Evolutionary conservation across 306 rosid species (phyloP), one percentile per base, ranked within the genome.

Genomic region (Quercus cerris): DNA sequence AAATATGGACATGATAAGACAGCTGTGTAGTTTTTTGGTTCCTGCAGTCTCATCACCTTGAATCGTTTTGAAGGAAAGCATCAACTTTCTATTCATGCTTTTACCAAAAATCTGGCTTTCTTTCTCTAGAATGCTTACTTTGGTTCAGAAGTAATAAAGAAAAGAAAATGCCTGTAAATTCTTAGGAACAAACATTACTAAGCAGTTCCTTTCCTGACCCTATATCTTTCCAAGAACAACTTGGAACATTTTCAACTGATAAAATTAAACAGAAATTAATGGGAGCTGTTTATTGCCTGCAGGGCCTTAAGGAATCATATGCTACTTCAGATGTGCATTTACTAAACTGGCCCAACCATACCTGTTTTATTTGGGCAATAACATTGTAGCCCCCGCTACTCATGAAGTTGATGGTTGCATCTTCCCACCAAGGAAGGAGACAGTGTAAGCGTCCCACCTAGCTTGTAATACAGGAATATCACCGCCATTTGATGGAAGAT

Each of bases 371-470:
- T 59, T 78, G 74, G 23, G 82, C 73, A 72, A 56, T 7, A 20
- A 89, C 88, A 71, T 89, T 85, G 33, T 89, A 89, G 31, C 92
- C 92, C 38, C 90, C 92, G 4, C 90, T 82, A 6, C 13, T 56
- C 74, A 89, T 89, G 68, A 89, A 89, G 76, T 58, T 83, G 59
- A 89, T 59, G 5, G 85, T 86, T 70, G 90, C 82, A 28, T 89
- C 89, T 64, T 86, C 76, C 90, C 92, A 89, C 90, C 92, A 89
- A 69, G 92, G 90, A 30, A 82, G 77, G 38, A 86, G 77, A 74
- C 89, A 86, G 71, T 89, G 90, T 79, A 89, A 86, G 44, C 90
- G 88, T 30, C 90, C 90, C 4, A 89, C 87, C 92, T 89, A 25
- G 73, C 56, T 78, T 70, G 28, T 11, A 57, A 81, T 66, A 79